phyloP scores from a whole-genome alignment of 768 basidiomycete species.

The Amanita subjunquillea region DNA sequence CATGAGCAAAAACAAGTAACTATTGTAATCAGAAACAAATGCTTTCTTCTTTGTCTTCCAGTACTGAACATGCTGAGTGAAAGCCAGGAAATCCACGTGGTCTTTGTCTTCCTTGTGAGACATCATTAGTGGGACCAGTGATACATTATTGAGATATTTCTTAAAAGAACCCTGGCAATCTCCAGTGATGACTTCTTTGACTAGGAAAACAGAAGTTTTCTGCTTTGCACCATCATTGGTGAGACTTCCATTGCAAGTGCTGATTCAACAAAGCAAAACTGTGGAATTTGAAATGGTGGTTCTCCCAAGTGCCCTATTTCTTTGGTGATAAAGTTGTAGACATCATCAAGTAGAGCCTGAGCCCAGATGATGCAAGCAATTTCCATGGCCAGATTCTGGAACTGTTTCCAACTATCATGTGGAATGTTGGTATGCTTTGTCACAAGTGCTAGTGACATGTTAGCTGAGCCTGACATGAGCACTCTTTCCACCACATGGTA shows the following conservation, averaged over 20 bases:
- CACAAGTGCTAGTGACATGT: too few relatives aligned
- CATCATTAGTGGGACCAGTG: constrained; percentile 1
- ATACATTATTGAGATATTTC: constrained; percentile 7
- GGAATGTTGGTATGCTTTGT: constrained; percentile 1
- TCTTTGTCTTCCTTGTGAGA: constrained; percentile 1
- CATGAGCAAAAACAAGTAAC: too few relatives aligned
- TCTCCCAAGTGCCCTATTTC: neutral
- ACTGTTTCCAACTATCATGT: constrained; percentile 10
- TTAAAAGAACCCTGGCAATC: neutral
- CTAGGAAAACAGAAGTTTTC: neutral
- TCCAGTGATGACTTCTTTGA: constrained; percentile 5
- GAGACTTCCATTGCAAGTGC: constrained; percentile 5
- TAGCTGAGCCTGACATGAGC: neutral
- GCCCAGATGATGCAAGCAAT: constrained; percentile 13
- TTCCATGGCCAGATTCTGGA: constrained; percentile 11
- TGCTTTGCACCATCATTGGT: neutral
- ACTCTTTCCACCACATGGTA: neutral
- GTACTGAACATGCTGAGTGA: too few relatives aligned
- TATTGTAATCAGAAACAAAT: too few relatives aligned
- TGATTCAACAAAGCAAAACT: constrained; percentile 3
- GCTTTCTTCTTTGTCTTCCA: too few relatives aligned
- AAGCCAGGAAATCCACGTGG: too few relatives aligned
- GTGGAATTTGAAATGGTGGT: constrained; percentile 4
- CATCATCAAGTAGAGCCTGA: neutral
- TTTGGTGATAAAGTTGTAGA: neutral